Conservation (phyloP, 345 rosid species). For the Boechera retrofracta region DNA sequence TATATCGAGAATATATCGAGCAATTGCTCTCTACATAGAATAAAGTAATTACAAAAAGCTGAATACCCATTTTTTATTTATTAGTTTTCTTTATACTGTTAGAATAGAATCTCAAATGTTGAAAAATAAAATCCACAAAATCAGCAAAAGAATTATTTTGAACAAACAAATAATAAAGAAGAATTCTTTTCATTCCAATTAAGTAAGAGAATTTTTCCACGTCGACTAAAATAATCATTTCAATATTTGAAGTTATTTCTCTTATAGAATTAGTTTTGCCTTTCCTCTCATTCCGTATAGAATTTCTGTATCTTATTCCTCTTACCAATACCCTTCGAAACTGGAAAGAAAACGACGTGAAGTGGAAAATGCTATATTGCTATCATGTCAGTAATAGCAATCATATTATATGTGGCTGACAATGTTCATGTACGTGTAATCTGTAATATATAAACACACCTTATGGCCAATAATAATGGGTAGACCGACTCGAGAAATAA, state of each 20-base stretch:
- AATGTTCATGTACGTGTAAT: conserved; percentile 4
- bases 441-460: conserved; percentile 30
- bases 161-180: neutral
- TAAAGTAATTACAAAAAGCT: neutral
- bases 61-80: neutral
- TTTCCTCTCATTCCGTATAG: neutral
- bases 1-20: too few relatives aligned
- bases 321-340: too few relatives aligned
- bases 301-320: neutral
- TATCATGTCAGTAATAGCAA: neutral
- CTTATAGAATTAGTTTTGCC: neutral
- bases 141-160: neutral
- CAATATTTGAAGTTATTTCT: neutral
- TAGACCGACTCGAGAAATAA: neutral
- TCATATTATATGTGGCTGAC: conserved; percentile 25
- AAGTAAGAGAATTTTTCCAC: neutral
- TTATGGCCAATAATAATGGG: neutral
- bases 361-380: neutral
- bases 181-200: neutral
- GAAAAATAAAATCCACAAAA: neutral
- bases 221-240: neutral
- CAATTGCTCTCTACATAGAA: neutral
- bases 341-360: neutral
- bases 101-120: neutral
- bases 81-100: neutral